Conservation (phyloP, 257 asterid genomes). For the Nicotiana knightiana region DNA sequence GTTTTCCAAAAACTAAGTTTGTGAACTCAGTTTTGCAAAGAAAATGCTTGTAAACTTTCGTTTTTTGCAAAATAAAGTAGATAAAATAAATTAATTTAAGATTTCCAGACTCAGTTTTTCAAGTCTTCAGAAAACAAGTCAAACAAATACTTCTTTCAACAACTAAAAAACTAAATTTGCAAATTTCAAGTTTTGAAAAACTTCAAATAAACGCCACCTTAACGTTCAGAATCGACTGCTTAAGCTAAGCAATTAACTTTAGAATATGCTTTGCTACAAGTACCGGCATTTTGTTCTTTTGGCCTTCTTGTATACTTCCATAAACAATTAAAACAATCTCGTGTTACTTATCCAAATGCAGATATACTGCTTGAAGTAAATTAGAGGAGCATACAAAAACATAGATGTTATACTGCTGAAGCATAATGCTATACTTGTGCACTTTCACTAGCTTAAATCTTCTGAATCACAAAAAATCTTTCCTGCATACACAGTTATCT, state of each 20-base stretch:
- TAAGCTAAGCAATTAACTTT: not conserved
- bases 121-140: not conserved
- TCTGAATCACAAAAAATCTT: not conserved
- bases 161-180: not conserved
- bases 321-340: not conserved
- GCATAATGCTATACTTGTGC: not conserved
- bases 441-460: not conserved
- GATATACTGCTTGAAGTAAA: not conserved
- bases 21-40: not conserved
- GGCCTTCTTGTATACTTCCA: not conserved
- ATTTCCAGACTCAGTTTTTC: not conserved
- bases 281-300: not conserved
- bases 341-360: not conserved
- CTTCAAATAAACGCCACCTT: not conserved
- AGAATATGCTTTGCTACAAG: not conserved
- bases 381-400: not conserved
- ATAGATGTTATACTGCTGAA: not conserved
- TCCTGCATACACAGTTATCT: not conserved
- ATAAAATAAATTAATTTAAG: not conserved
- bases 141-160: not conserved
- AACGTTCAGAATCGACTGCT: not conserved
- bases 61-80: not conserved
- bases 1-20: not conserved
- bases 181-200: not conserved
- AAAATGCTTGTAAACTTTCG: not conserved